These are phyloP conservation scores for Fonsecaea pedrosoi DNA, from an alignment of 2,329 filamentous ascomycete species.

Conservation along the genomic window DNA sequence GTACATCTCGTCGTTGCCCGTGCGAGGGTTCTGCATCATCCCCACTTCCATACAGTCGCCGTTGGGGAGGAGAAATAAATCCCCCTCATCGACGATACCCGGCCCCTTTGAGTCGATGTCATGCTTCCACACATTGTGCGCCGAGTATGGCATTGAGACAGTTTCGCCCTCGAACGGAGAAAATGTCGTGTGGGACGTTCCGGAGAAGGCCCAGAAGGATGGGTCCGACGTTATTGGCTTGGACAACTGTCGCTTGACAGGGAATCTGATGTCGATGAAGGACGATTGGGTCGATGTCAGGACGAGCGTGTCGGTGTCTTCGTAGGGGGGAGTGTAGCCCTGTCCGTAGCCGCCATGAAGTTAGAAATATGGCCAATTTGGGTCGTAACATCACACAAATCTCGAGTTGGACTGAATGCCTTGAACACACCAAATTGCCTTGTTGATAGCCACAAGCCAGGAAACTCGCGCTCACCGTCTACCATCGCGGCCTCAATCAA, in stretches of 20 bases:
- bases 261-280: slow-evolving; percentile 40
- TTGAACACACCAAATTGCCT: not conserved
- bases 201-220: slow-evolving; percentile 39
- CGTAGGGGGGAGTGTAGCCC: slow-evolving; percentile 36
- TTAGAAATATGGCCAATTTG: not conserved
- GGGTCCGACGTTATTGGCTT: slow-evolving; percentile 26
- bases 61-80: slow-evolving; percentile 39
- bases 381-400: not conserved
- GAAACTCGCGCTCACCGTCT: not conserved
- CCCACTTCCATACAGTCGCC: slow-evolving; percentile 40
- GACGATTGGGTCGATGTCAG: slow-evolving; percentile 32
- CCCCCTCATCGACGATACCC: slow-evolving; percentile 38
- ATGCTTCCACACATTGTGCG: slow-evolving; percentile 37
- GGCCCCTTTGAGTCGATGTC: slow-evolving; percentile 37
- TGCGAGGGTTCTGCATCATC: slow-evolving; percentile 36
- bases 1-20: slow-evolving; percentile 36
- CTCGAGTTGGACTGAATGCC: not conserved
- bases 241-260: slow-evolving; percentile 18
- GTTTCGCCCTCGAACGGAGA: slow-evolving; percentile 16
- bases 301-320: slow-evolving; percentile 39
- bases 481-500: not conserved
- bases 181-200: slow-evolving; percentile 32
- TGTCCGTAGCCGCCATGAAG: slow-evolving; percentile 10
- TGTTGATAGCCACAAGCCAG: not conserved
- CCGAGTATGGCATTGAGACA: slow-evolving; percentile 32